Percentiles rank a stretch among this genome's conserved stretches.
phyloP scores from a whole-genome alignment of 1,139 yeast genomes.

The Saccharomyces hybrid region DNA sequence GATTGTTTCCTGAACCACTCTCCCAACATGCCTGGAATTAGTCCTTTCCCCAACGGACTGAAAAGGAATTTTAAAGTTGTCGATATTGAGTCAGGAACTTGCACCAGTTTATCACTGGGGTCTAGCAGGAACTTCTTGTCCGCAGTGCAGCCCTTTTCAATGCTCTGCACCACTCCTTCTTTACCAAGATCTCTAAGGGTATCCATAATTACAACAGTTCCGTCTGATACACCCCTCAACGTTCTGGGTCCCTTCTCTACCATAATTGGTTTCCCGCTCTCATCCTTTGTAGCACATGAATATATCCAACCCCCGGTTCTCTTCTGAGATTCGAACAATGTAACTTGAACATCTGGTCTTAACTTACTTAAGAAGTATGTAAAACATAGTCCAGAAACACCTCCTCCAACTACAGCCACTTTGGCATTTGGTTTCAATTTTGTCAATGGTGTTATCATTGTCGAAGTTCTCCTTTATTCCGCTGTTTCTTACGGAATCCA shows the following conservation, averaged over 20 bases:
- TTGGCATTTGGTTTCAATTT: conserved; percentile 33
- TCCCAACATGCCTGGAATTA: conserved; percentile 30
- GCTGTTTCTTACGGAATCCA: neutral
- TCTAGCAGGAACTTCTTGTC: conserved; percentile 55
- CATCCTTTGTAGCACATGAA: conserved; percentile 35
- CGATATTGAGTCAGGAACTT: conserved; percentile 40
- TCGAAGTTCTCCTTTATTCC: neutral
- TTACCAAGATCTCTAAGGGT: conserved; percentile 42
- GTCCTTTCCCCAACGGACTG: conserved; percentile 42
- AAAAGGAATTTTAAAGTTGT: conserved; percentile 39
- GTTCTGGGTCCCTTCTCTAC: conserved; percentile 76
- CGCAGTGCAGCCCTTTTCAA: conserved; percentile 45
- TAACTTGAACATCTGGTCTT: conserved; percentile 66
- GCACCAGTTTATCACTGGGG: conserved; percentile 36
- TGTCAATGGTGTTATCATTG: conserved; percentile 4
- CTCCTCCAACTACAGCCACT: conserved; percentile 76
- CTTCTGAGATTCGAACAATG: conserved; percentile 48
- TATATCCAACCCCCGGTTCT: conserved; percentile 78
- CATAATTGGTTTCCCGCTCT: conserved; percentile 27
- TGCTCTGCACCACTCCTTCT: conserved; percentile 41
- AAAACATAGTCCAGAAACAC: conserved; percentile 76
- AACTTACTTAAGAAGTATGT: conserved; percentile 64
- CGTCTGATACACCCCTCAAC: conserved; percentile 59
- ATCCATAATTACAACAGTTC: conserved; percentile 56
- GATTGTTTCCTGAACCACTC: conserved; percentile 34